These are phyloP conservation scores for Silybum marianum DNA, from an alignment of 129 eudicot species.

Conservation along the genomic window DNA sequence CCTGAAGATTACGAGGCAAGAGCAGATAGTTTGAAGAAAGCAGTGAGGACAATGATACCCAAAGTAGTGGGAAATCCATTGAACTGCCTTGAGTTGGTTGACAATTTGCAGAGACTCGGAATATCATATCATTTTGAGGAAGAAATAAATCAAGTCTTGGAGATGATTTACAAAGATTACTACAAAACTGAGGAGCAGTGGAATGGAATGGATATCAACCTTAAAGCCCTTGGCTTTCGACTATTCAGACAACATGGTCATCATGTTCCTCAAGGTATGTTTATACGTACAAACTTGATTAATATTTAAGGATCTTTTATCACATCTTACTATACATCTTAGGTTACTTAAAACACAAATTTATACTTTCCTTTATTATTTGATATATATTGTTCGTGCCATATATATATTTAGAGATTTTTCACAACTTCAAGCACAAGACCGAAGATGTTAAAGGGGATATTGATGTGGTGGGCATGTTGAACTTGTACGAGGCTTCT, in stretches of 20 bases:
- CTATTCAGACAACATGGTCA: slow-evolving; percentile 35
- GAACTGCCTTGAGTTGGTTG: slow-evolving; percentile 19
- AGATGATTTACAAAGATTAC: slow-evolving; percentile 11
- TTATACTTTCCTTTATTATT: too few relatives aligned
- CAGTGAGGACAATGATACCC: neutral
- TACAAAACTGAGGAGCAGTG: slow-evolving; percentile 5
- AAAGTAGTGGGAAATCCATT: slow-evolving; percentile 8
- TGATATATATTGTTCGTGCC: neutral
- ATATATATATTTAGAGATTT: slow-evolving; percentile 14
- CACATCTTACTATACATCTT: too few relatives aligned
- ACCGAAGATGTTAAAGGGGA: neutral
- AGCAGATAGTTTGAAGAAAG: slow-evolving; percentile 22
- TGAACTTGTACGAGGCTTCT: slow-evolving; percentile 35
- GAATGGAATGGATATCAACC: slow-evolving; percentile 23
- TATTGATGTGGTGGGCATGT: slow-evolving; percentile 4
- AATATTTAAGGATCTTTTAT: neutral
- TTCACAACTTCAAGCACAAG: neutral
- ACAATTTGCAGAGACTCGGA: slow-evolving; percentile 37
- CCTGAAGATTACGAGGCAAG: slow-evolving; percentile 13
- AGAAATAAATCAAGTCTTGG: slow-evolving; percentile 24
- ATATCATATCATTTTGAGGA: slow-evolving; percentile 32
- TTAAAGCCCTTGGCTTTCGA: slow-evolving; percentile 36
- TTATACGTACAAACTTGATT: neutral
- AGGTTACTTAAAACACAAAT: too few relatives aligned
- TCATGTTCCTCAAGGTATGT: slow-evolving; percentile 26